These are phyloP conservation scores for Penicillium macrosclerotiorum DNA, from an alignment of 495 filamentous ascomycete species.

Conservation along the genomic window DNA sequence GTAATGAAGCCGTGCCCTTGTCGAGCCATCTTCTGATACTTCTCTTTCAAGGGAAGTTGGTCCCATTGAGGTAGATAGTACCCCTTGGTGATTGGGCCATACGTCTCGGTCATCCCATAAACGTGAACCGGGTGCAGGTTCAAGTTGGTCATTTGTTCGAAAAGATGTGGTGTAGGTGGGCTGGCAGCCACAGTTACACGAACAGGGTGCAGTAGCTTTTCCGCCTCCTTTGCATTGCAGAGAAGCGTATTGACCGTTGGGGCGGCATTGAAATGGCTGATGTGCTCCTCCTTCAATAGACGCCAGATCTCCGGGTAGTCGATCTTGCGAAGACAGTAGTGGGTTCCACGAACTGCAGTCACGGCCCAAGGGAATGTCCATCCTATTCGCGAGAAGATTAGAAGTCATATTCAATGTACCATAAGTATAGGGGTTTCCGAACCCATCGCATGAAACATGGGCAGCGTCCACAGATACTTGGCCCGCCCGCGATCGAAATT, in stretches of 20 bases:
- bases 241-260: conserved; percentile 95
- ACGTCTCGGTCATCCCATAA: conserved; percentile 93
- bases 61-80: conserved; percentile 87
- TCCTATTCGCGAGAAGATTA: conserved; percentile 26
- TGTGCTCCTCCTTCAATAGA: conserved; percentile 74
- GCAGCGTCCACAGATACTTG: conserved; percentile 87
- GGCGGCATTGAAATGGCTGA: conserved; percentile 95
- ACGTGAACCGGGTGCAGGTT: conserved; percentile 93
- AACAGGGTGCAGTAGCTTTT: conserved; percentile 64
- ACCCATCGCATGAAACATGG: conserved; percentile 95
- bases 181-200: conserved; percentile 90
- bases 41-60: conserved; percentile 62
- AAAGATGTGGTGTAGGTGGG: conserved; percentile 83
- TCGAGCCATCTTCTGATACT: conserved; percentile 82
- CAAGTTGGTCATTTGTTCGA: conserved; percentile 84
- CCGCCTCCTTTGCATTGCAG: conserved; percentile 72
- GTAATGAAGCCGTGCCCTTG: conserved; percentile 94
- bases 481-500: conserved; percentile 66
- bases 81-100: conserved; percentile 92
- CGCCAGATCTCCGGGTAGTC: conserved; percentile 92
- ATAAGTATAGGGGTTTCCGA: conserved; percentile 10
- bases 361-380: conserved; percentile 90
- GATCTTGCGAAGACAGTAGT: conserved; percentile 92
- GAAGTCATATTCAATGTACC: neutral
- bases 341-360: conserved; percentile 86